phyloP scores from a whole-genome alignment of 2,329 filamentous ascomycete genomes.

The Fusarium poae region DNA sequence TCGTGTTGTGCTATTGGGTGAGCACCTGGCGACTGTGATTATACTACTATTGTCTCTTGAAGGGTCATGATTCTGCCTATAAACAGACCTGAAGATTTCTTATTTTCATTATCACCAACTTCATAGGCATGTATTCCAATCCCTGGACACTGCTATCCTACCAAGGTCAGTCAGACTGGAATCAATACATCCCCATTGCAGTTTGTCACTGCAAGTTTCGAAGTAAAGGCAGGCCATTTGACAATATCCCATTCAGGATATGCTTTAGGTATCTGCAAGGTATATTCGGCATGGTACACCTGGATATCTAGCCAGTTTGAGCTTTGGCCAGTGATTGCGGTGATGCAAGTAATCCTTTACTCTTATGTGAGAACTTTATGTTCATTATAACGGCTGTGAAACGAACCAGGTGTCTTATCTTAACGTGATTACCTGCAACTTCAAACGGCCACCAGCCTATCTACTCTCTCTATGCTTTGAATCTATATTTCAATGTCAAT shows the following conservation, averaged over 20 bases:
- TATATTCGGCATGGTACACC: background rate
- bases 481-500: background rate
- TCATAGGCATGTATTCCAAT: background rate
- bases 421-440: conserved; percentile 3
- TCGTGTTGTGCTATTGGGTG: conserved; percentile 42
- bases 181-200: background rate
- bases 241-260: background rate
- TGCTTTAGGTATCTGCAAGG: background rate
- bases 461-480: background rate
- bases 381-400: background rate
- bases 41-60: background rate
- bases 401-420: conserved; percentile 4
- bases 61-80: background rate
- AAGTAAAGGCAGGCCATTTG: background rate
- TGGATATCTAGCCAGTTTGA: background rate
- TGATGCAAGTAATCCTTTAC: background rate
- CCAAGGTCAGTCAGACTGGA: background rate
- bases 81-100: background rate
- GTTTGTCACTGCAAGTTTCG: background rate
- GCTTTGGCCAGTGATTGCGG: background rate
- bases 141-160: background rate
- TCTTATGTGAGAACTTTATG: conserved; percentile 4
- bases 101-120: background rate
- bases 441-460: background rate
- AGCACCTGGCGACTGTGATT: background rate